phyloP scores from a whole-genome alignment of 2,329 filamentous ascomycete species.

The Gaeumannomyces sp. region DNA sequence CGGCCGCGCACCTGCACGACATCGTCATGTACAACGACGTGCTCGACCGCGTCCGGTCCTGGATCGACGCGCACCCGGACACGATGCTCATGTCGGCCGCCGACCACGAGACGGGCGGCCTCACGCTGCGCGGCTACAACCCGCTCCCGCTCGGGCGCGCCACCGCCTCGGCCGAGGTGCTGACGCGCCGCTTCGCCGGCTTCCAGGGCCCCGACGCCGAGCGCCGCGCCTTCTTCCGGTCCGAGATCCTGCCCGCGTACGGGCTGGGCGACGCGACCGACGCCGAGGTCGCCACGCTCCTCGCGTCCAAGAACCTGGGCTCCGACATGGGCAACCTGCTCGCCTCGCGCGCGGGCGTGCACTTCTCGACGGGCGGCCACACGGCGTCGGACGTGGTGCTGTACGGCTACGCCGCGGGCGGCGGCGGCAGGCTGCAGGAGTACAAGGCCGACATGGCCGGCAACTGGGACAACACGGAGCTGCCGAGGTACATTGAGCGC shows the following conservation, averaged over 20 bases:
- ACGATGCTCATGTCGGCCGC: slow-evolving; percentile 33
- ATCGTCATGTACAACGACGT: slow-evolving; percentile 33
- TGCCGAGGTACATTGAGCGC: slow-evolving; percentile 23
- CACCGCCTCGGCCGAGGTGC: slow-evolving; percentile 25
- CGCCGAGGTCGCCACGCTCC: slow-evolving; percentile 22
- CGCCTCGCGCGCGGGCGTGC: slow-evolving; percentile 13
- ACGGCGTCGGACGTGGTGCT: slow-evolving; percentile 30
- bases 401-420: slow-evolving; percentile 26
- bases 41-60: slow-evolving; percentile 29
- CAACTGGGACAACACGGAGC: slow-evolving; percentile 25
- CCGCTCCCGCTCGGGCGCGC: slow-evolving; percentile 25
- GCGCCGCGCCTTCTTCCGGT: slow-evolving; percentile 22
- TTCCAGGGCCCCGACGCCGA: slow-evolving; percentile 22
- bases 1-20: slow-evolving; percentile 43
- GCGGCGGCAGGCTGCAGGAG: slow-evolving; percentile 14
- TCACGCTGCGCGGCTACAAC: slow-evolving; percentile 31
- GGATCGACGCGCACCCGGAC: slow-evolving; percentile 32
- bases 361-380: slow-evolving; percentile 29
- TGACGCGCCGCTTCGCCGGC: slow-evolving; percentile 15
- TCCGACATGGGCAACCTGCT: slow-evolving; percentile 24
- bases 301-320: slow-evolving; percentile 21
- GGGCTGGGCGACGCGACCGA: slow-evolving; percentile 25
- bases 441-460: slow-evolving; percentile 21
- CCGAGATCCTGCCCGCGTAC: slow-evolving; percentile 24
- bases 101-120: slow-evolving; percentile 34